Evolutionary conservation across 192 early-diverging fungal genomes (phyloP).

Genomic region (Irineochytrium annulatum): DNA sequence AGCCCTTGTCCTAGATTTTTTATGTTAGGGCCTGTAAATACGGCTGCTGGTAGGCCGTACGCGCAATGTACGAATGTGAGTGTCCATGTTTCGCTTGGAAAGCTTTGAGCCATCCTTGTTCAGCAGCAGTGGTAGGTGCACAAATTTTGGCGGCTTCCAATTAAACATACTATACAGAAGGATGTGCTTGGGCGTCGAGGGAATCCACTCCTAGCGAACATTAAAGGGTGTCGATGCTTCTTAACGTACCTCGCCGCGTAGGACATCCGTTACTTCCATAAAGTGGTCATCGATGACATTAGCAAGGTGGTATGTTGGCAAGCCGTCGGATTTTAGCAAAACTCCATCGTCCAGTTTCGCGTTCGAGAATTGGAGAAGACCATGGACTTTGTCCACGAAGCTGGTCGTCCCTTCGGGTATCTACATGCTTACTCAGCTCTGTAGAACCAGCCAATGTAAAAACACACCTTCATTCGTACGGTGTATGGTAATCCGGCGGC

Average conservation of each 20-base stretch:
- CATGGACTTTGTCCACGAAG: conserved; percentile 74
- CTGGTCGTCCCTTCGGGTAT: conserved; percentile 51
- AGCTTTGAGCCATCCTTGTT: conserved; percentile 79
- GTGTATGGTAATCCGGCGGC: conserved; percentile 55
- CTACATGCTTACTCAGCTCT: conserved; percentile 25
- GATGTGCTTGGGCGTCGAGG: conserved; percentile 89
- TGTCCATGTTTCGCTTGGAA: conserved; percentile 84
- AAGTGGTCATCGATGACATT: conserved; percentile 90
- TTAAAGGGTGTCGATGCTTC: conserved; percentile 12
- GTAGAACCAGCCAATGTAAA: background rate
- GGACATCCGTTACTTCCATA: conserved; percentile 89
- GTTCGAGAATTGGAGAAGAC: conserved; percentile 63
- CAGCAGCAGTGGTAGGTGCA: conserved; percentile 83
- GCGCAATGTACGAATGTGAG: conserved; percentile 67
- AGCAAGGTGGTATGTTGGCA: conserved; percentile 91
- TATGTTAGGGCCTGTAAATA: conserved; percentile 1
- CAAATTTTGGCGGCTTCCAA: conserved; percentile 73
- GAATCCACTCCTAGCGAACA: conserved; percentile 74
- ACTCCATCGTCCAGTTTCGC: conserved; percentile 81
- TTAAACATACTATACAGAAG: conserved; percentile 77
- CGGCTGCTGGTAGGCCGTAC: conserved; percentile 23
- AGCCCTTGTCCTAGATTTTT: conserved; percentile 59
- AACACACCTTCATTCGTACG: conserved; percentile 61
- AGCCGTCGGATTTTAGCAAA: conserved; percentile 86
- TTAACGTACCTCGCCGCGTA: conserved; percentile 70